These are phyloP conservation scores for Auriscalpium vulgare DNA, from an alignment of 768 basidiomycete species.

Conservation along the genomic window DNA sequence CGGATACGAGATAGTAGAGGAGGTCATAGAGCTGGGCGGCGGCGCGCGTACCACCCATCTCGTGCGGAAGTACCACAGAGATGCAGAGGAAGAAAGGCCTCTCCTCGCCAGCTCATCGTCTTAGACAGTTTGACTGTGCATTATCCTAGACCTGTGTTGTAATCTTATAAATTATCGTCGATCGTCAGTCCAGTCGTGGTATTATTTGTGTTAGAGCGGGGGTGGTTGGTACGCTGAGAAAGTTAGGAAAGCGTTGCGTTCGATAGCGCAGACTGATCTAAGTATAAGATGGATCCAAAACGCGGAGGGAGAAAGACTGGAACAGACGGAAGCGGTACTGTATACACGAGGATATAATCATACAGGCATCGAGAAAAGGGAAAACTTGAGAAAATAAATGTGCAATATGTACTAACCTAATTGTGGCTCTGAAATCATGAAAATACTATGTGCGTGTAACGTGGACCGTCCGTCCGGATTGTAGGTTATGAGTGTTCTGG, in stretches of 20 bases:
- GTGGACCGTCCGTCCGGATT: neutral
- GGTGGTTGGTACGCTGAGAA: no score
- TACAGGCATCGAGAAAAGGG: neutral
- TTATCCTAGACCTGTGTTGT: no score
- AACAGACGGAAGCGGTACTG: neutral
- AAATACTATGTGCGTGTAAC: neutral
- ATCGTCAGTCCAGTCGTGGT: no score
- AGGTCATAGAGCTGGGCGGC: conserved; percentile 17
- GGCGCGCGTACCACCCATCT: conserved; percentile 12
- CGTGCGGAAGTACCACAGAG: conserved; percentile 5
- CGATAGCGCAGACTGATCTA: no score
- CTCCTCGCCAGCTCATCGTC: conserved; percentile 10
- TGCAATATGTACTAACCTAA: neutral
- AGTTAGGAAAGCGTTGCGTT: no score
- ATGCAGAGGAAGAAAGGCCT: conserved; percentile 2
- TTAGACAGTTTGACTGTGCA: no score
- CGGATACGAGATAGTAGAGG: conserved; percentile 38
- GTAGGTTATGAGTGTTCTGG: neutral
- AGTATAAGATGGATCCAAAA: no score
- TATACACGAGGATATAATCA: neutral
- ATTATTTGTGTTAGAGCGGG: no score
- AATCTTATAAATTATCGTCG: no score
- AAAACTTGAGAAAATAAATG: neutral
- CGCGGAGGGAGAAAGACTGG: no score
- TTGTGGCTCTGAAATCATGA: no score